phyloP scores from a whole-genome alignment of 2,329 filamentous ascomycete genomes.

The Xylariaceae sp. region DNA sequence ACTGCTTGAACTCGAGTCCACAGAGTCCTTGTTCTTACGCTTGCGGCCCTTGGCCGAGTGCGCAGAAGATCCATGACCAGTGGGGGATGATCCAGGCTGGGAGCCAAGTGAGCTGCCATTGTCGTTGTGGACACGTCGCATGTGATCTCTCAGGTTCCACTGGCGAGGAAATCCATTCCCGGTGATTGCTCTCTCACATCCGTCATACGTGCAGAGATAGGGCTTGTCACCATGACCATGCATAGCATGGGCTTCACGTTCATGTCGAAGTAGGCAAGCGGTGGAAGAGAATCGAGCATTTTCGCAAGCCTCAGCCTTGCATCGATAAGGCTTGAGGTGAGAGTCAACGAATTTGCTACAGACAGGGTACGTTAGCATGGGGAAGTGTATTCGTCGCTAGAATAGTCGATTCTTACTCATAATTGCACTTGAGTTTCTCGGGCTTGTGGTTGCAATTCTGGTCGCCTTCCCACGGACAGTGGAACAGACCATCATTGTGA shows the following conservation, averaged over 20 bases:
- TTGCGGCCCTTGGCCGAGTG: constrained; percentile 49
- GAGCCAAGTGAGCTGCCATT: constrained; percentile 36
- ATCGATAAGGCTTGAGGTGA: constrained; percentile 92
- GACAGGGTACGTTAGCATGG: constrained; percentile 15
- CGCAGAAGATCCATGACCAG: constrained; percentile 29
- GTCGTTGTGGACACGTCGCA: constrained; percentile 86
- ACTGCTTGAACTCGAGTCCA: constrained; percentile 37
- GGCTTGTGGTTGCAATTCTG: constrained; percentile 78
- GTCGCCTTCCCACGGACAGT: constrained; percentile 81
- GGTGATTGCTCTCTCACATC: constrained; percentile 76
- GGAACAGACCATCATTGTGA: constrained; percentile 75
- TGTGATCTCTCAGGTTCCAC: constrained; percentile 96
- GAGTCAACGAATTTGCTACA: constrained; percentile 93
- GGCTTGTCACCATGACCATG: constrained; percentile 93
- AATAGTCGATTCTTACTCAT: constrained; percentile 68
- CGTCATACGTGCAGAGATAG: constrained; percentile 81
- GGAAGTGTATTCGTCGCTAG: neutral
- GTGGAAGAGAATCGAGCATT: constrained; percentile 91
- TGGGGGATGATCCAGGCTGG: constrained; percentile 38
- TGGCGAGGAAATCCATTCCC: constrained; percentile 90
- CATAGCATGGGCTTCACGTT: constrained; percentile 92
- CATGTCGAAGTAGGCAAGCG: constrained; percentile 88
- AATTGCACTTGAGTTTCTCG: constrained; percentile 98
- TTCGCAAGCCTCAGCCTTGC: constrained; percentile 80
- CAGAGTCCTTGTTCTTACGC: constrained; percentile 50